Evolutionary conservation across 805 yeast genomes (phyloP), one percentile per base, ranked within the genome.

Genomic region (Candida multigemmis): DNA sequence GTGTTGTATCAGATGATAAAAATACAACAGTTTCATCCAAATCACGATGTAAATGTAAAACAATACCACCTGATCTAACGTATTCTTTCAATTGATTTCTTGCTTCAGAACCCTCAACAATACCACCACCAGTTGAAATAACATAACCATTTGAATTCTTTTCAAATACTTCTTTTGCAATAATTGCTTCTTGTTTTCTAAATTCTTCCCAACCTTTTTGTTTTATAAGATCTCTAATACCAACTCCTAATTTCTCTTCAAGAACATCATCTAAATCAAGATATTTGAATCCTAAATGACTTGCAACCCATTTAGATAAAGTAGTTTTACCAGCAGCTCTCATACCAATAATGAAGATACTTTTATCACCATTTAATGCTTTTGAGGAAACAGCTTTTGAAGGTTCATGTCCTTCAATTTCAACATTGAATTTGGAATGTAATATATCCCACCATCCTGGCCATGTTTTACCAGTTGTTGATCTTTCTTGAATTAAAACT

Each of bases 371-470:
- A 35, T 68, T 69, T 36, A 33, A 16, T 40, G 38, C 7, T 41
- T 30, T 14, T 39, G 33, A 21, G 38, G 41, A 11, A 33, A 32
- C 27, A 24, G 33, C 33, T 7, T 36, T 34, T 7, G 51, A 42
- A 5, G 70, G 67, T 45, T 82, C 93, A 41, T 64, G 65, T 14
- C 98, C 98, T 42, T 75, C 80, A 19, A 91, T 53, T 7, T 53
- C 43, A 14, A 72, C 79, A 12, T 74, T 68, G 42, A 91, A 72
- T 25, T 67, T 56, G 26, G 80, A 69, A 48, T 77, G 86, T 36
- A 91, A 62, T 19, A 77, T 70, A 56, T 91, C 98, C 98, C 98
- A 91, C 98, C 98, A 91, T 20, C 96, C 97, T 12, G 98, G 98
- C 98, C 98, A 91, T 0, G 98, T 91, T 60, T 91, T 91, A 31